Evolutionary conservation across 225 moss, liverwort and hornwort species (phyloP).

Genomic region (Ulota crispa): DNA sequence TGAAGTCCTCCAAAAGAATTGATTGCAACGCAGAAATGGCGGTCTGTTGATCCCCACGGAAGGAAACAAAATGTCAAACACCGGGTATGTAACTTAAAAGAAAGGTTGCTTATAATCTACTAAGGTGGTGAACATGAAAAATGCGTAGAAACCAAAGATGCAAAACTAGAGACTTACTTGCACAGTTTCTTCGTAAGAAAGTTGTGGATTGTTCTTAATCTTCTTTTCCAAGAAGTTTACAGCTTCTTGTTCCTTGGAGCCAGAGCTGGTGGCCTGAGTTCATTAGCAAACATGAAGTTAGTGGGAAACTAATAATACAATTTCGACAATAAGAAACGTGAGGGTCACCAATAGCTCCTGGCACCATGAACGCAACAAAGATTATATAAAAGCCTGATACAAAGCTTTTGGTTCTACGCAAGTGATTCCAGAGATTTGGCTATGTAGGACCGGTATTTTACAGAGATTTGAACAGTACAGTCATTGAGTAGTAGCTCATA

Average conservation of each 20-base stretch:
- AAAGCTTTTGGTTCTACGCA: not conserved
- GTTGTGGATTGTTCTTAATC: slow-evolving; percentile 86
- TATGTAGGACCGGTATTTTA: not conserved
- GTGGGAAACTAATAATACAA: not conserved
- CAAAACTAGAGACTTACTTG: slow-evolving; percentile 54
- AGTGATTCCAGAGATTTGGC: not conserved
- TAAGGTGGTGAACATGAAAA: not conserved
- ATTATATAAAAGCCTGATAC: not conserved
- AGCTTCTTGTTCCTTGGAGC: slow-evolving; percentile 96
- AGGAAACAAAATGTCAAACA: slow-evolving; percentile 13
- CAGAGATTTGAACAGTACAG: not conserved
- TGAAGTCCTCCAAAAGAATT: slow-evolving; percentile 95
- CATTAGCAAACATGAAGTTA: not conserved
- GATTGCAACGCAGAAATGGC: slow-evolving; percentile 91
- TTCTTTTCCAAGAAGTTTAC: slow-evolving; percentile 98
- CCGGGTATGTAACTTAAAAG: not conserved
- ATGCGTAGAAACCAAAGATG: not conserved
- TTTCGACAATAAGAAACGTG: not conserved
- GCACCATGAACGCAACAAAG: not conserved
- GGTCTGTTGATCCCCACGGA: slow-evolving; percentile 49
- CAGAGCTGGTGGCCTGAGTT: slow-evolving; percentile 86
- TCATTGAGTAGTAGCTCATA: slow-evolving; percentile 14
- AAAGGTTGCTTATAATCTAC: not conserved
- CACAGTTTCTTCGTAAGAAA: slow-evolving; percentile 90
- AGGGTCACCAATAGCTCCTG: not conserved